Evolutionary conservation across 129 eudicot genomes (phyloP).

Genomic region (Oenanthe sinensis): DNA sequence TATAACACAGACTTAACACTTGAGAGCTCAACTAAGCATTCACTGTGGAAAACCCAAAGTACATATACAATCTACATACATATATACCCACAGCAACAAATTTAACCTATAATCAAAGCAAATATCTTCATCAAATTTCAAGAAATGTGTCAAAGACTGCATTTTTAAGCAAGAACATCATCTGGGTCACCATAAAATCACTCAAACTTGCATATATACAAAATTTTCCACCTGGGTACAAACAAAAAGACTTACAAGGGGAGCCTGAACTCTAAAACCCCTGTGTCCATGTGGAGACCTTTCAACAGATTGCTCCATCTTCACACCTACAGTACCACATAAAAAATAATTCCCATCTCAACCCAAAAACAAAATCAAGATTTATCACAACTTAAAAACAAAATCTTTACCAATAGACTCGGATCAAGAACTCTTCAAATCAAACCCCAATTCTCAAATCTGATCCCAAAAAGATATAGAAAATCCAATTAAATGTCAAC

Average conservation of each 20-base stretch:
- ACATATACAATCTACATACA: not conserved
- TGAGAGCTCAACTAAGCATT: not conserved
- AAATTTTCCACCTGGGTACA: slow-evolving; percentile 26
- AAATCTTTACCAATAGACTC: slow-evolving; percentile 4
- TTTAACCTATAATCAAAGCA: not conserved
- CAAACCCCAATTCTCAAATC: slow-evolving; percentile 27
- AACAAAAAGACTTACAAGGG: slow-evolving; percentile 57
- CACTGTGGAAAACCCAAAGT: not conserved
- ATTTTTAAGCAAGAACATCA: slow-evolving; percentile 8
- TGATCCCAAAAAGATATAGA: slow-evolving; percentile 24
- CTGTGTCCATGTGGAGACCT: slow-evolving; percentile 70
- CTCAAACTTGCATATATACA: slow-evolving; percentile 14
- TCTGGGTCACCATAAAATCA: slow-evolving; percentile 15
- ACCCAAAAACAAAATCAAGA: slow-evolving; percentile 22
- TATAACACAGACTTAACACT: not conserved
- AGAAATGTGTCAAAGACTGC: not conserved
- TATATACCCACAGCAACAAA: not conserved
- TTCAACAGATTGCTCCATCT: slow-evolving; percentile 72
- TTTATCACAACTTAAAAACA: not conserved
- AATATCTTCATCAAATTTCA: not conserved
- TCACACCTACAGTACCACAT: slow-evolving; percentile 24
- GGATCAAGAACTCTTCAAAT: slow-evolving; percentile 30
- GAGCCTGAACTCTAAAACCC: slow-evolving; percentile 83
- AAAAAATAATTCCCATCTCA: not conserved
- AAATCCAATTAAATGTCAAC: not conserved